These are phyloP conservation scores for Suillus luteus DNA, from an alignment of 768 basidiomycete species.

Conservation along the genomic window DNA sequence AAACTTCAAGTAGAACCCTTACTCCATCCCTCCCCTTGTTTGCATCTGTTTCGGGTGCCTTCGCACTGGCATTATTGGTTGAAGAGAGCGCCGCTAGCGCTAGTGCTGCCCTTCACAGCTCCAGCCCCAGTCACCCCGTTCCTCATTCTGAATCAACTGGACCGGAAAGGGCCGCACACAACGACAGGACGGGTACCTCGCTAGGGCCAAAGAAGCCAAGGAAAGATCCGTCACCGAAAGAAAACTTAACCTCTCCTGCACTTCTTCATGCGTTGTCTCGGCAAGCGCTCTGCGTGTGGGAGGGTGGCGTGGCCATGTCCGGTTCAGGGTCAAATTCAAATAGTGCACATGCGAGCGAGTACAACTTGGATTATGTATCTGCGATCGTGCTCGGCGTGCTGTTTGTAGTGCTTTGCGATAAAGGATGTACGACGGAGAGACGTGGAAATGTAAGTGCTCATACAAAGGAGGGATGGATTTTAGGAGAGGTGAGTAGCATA, in stretches of 20 bases:
- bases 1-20: neutral
- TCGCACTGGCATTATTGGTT: conserved; percentile 58
- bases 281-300: conserved; percentile 47
- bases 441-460: neutral
- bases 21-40: conserved; percentile 47
- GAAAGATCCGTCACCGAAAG: conserved; percentile 24
- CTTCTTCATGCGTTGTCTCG: conserved; percentile 50
- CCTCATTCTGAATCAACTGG: conserved; percentile 21
- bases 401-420: conserved; percentile 55
- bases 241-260: conserved; percentile 33
- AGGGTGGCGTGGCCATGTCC: conserved; percentile 27
- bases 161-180: neutral
- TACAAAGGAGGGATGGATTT: conserved; percentile 6
- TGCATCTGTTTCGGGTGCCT: conserved; percentile 54
- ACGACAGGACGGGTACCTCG: neutral
- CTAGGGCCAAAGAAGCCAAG: neutral
- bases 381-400: conserved; percentile 60
- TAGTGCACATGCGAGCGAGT: conserved; percentile 29
- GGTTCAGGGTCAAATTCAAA: neutral
- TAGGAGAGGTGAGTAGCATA: conserved; percentile 7
- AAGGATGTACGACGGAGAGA: conserved; percentile 36
- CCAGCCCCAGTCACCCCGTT: neutral
- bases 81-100: conserved; percentile 21
- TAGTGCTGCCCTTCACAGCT: conserved; percentile 2
- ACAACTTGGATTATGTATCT: conserved; percentile 59